Percentiles rank a stretch among this genome's conserved stretches.
Conservation (phyloP, 2,329 filamentous ascomycete genomes). For the Rhynchosporium agropyri region DNA sequence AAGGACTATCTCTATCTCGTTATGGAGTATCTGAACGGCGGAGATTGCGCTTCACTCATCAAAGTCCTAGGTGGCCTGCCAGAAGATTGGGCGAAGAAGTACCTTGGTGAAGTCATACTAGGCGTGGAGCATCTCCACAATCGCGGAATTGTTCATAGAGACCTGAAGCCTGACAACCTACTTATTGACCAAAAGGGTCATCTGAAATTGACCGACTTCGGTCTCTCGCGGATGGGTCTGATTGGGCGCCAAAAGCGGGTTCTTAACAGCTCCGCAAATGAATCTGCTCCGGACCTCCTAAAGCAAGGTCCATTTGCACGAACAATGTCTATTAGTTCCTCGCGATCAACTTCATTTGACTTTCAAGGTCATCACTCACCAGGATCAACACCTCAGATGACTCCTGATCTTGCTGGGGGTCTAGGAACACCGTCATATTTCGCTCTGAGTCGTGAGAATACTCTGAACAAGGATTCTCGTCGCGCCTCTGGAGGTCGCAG, state of each 20-base stretch:
- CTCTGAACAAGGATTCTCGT: conserved; percentile 61
- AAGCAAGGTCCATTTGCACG: conserved; percentile 91
- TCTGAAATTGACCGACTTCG: conserved; percentile 96
- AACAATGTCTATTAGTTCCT: conserved; percentile 83
- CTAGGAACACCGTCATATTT: conserved; percentile 93
- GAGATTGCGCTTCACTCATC: conserved; percentile 94
- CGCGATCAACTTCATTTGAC: conserved; percentile 91
- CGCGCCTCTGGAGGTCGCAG: conserved; percentile 77
- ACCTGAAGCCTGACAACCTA: conserved; percentile 95
- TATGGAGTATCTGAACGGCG: conserved; percentile 98
- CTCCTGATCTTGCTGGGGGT: conserved; percentile 68
- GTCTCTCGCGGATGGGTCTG: conserved; percentile 93
- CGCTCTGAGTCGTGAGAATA: conserved; percentile 66
- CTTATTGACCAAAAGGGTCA: conserved; percentile 97
- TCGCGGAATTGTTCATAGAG: conserved; percentile 92
- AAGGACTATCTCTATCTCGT: conserved; percentile 98
- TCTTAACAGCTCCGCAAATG: conserved; percentile 73
- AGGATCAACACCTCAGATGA: conserved; percentile 81
- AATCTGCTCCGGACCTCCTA: conserved; percentile 88
- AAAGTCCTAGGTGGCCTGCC: conserved; percentile 90
- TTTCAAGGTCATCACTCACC: conserved; percentile 80
- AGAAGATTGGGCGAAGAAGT: conserved; percentile 98
- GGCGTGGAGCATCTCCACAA: conserved; percentile 95
- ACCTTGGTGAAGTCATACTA: conserved; percentile 93
- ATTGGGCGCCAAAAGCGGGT: conserved; percentile 95